phyloP scores from a whole-genome alignment of 192 early-diverging fungal genomes.

The Linnemannia hyalina region DNA sequence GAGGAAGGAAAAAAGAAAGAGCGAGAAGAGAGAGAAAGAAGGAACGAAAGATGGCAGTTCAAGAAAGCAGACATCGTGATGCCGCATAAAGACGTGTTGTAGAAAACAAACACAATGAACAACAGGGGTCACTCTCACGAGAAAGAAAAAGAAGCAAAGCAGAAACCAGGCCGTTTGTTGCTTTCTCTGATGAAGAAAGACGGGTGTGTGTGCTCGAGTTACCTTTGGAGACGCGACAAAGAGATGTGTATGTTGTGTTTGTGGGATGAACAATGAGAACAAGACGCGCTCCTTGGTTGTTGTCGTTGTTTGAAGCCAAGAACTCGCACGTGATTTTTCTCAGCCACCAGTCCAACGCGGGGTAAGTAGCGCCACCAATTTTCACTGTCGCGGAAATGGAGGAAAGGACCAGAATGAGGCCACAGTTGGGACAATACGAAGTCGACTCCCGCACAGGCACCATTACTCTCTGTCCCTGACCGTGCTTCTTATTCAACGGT shows the following conservation, averaged over 20 bases:
- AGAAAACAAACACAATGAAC: neutral
- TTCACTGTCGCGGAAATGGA: too few relatives aligned
- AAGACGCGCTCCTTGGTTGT: neutral
- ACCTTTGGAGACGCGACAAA: constrained; percentile 2
- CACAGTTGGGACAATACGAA: too few relatives aligned
- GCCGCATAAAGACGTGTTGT: neutral
- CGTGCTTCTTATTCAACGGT: too few relatives aligned
- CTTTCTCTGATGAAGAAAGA: neutral
- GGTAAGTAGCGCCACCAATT: too few relatives aligned
- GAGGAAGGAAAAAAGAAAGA: neutral
- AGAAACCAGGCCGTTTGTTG: neutral
- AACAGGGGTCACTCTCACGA: neutral
- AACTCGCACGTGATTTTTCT: neutral
- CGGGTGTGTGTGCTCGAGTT: neutral
- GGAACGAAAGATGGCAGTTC: neutral
- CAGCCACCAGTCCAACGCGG: neutral
- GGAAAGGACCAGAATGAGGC: too few relatives aligned
- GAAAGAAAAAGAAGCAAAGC: neutral
- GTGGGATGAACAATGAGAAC: neutral
- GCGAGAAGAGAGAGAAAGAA: neutral
- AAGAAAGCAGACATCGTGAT: neutral
- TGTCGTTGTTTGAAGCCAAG: neutral
- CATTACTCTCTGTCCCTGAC: too few relatives aligned
- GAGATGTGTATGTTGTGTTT: neutral
- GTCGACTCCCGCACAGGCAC: too few relatives aligned